Percentiles rank a stretch among this genome's conserved stretches.
phyloP scores from a whole-genome alignment of 2,329 filamentous ascomycete genomes.

The Trichoderma atroviride region DNA sequence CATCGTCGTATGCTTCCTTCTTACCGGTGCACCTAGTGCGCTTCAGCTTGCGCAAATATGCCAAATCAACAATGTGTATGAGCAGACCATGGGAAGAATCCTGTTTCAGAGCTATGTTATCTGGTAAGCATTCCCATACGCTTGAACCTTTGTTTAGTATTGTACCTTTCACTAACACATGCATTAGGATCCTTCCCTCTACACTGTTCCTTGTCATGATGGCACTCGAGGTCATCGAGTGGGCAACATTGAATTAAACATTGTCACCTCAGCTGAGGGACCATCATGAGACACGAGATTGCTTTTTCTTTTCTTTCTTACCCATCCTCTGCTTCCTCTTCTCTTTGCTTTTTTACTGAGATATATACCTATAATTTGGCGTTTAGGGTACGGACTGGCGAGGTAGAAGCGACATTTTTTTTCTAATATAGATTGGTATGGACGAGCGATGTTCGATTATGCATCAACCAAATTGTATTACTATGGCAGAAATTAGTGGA shows the following conservation, averaged over 20 bases:
- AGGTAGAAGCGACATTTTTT: neutral
- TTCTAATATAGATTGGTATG: conserved; percentile 2
- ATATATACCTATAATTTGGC: neutral
- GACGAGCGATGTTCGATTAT: conserved; percentile 2
- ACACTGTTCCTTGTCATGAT: conserved; percentile 89
- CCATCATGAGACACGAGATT: conserved; percentile 5
- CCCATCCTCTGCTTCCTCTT: neutral
- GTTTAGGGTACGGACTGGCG: conserved; percentile 3
- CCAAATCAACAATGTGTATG: conserved; percentile 96
- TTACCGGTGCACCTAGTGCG: conserved; percentile 90
- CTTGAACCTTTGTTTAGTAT: neutral
- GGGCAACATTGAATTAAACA: conserved; percentile 57
- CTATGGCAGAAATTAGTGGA: neutral
- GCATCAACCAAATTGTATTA: conserved; percentile 14
- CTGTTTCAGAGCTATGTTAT: conserved; percentile 88
- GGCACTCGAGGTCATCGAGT: conserved; percentile 89
- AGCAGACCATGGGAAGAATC: conserved; percentile 89
- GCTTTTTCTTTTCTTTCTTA: neutral
- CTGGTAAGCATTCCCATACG: conserved; percentile 62
- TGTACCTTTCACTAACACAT: conserved; percentile 35
- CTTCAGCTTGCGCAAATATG: conserved; percentile 97
- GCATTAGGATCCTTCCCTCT: conserved; percentile 80
- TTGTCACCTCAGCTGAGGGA: neutral
- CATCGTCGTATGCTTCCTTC: conserved; percentile 94
- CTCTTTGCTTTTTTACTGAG: neutral